phyloP scores from a whole-genome alignment of 352 stramenopile species.

The Phytophthora parvispora region DNA sequence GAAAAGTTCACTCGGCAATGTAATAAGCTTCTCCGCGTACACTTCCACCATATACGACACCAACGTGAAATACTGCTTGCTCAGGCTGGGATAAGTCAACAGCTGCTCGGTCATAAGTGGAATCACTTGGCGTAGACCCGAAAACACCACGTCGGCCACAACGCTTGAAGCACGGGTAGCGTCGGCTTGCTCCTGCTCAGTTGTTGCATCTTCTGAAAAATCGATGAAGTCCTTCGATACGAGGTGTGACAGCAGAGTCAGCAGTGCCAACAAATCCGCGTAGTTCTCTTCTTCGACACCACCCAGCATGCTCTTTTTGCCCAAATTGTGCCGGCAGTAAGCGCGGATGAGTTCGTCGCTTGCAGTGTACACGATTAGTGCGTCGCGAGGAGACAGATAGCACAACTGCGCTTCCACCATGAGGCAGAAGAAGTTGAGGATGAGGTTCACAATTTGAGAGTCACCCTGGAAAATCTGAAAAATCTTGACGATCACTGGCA shows the following conservation, averaged over 20 bases:
- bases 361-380: slow-evolving; percentile 75
- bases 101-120: slow-evolving; percentile 92
- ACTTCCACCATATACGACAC: slow-evolving; percentile 91
- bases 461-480: slow-evolving; percentile 84
- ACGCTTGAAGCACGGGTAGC: slow-evolving; percentile 69
- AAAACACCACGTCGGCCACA: slow-evolving; percentile 91
- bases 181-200: slow-evolving; percentile 63
- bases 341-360: slow-evolving; percentile 78
- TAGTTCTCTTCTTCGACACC: slow-evolving; percentile 86
- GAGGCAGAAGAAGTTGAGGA: slow-evolving; percentile 81
- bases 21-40: slow-evolving; percentile 82
- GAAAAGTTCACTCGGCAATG: slow-evolving; percentile 73
- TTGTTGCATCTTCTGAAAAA: slow-evolving; percentile 79
- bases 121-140: slow-evolving; percentile 87
- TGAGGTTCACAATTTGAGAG: slow-evolving; percentile 77
- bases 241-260: slow-evolving; percentile 85
- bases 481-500: slow-evolving; percentile 80
- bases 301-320: slow-evolving; percentile 69
- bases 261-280: slow-evolving; percentile 72
- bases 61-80: slow-evolving; percentile 92
- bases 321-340: slow-evolving; percentile 79
- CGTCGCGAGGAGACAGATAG: slow-evolving; percentile 75
- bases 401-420: slow-evolving; percentile 87
- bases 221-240: slow-evolving; percentile 90
- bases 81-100: slow-evolving; percentile 87